Evolutionary conservation across 73 alveolate species (phyloP).

Genomic region (Blepharisma stoltei): DNA sequence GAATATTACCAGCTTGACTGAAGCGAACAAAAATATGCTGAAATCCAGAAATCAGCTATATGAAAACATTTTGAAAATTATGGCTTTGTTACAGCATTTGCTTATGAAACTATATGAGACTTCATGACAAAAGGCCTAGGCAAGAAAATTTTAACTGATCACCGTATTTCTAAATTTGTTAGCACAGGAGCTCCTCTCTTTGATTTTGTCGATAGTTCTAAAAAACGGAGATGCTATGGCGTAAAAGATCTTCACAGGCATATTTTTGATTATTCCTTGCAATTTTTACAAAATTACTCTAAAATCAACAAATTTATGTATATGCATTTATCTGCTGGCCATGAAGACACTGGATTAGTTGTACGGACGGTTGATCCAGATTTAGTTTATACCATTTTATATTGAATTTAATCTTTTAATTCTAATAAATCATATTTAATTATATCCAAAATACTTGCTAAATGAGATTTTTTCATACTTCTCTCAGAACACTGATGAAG

Average conservation of each 20-base stretch:
- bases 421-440: too few species aligned
- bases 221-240: background rate
- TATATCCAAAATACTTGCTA: too few species aligned
- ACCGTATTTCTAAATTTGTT: background rate
- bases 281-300: background rate
- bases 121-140: background rate
- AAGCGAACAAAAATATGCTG: background rate
- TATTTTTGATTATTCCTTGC: background rate
- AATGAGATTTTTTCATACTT: background rate
- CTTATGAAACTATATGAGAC: slow-evolving; percentile 16
- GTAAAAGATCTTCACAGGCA: background rate
- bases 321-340: slow-evolving; percentile 9
- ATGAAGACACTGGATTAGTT: slow-evolving; percentile 3
- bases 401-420: too few species aligned
- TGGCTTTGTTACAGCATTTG: slow-evolving; percentile 22
- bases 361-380: slow-evolving; percentile 14
- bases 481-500: slow-evolving; percentile 12
- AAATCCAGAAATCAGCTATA: slow-evolving; percentile 11
- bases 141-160: slow-evolving; percentile 7
- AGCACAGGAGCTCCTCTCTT: background rate
- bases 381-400: too few species aligned
- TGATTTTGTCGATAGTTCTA: background rate
- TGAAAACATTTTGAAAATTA: slow-evolving; percentile 19
- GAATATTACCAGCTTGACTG: background rate
- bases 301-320: slow-evolving; percentile 7